Percentiles rank a stretch among this genome's conserved stretches.
phyloP scores from a whole-genome alignment of 1,139 yeast species.

The Tardiomyces blankii region DNA sequence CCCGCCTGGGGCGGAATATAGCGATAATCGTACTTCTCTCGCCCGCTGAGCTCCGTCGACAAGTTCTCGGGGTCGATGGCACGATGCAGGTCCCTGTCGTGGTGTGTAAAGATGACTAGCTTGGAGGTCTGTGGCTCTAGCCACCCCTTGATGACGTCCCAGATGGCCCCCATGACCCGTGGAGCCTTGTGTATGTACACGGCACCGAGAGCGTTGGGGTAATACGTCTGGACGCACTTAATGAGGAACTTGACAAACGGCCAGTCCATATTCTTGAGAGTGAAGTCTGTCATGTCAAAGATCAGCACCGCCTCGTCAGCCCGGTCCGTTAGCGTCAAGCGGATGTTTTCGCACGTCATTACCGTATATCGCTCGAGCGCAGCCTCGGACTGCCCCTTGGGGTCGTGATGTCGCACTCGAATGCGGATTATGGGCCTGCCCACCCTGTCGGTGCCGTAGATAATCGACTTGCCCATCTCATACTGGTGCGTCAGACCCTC shows the following conservation, averaged over 20 bases:
- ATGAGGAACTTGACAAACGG: constrained; percentile 70
- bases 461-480: constrained; percentile 47
- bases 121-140: constrained; percentile 82
- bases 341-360: constrained; percentile 55
- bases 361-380: constrained; percentile 61
- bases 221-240: constrained; percentile 72
- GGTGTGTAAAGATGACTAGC: constrained; percentile 64
- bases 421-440: constrained; percentile 64
- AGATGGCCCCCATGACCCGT: constrained; percentile 77
- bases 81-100: constrained; percentile 44
- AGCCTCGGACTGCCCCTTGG: constrained; percentile 55
- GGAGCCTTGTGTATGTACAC: constrained; percentile 80
- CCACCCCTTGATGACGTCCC: constrained; percentile 81
- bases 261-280: constrained; percentile 75
- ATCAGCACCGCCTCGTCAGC: constrained; percentile 61
- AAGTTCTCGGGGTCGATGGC: constrained; percentile 43
- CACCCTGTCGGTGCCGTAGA: constrained; percentile 52
- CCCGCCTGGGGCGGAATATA: constrained; percentile 45
- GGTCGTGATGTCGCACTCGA: constrained; percentile 61
- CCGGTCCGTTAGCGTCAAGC: constrained; percentile 52
- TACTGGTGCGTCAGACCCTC: constrained; percentile 41
- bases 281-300: constrained; percentile 66
- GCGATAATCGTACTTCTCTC: constrained; percentile 40
- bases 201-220: constrained; percentile 74
- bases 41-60: constrained; percentile 59